A percentile compares a stretch with the other conserved stretches of the same genome.
Conservation (phyloP, 164 flowering plant species). For the Tetrastigma voinierianum region DNA sequence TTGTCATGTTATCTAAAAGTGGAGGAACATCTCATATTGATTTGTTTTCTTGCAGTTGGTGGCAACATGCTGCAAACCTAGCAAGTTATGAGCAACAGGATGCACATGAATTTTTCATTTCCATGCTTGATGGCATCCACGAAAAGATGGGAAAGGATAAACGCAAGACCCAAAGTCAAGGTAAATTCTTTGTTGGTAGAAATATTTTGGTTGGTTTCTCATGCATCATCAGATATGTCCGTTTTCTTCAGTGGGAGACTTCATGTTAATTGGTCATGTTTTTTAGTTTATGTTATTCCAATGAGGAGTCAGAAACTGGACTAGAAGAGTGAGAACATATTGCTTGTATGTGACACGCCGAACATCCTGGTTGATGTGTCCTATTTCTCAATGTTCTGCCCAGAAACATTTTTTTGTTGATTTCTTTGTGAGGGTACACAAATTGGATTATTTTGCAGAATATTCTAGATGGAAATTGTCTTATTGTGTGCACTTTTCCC, state of each 20-base stretch:
- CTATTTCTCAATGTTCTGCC: not conserved
- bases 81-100: conserved; percentile 97
- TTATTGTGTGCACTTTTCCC: not conserved
- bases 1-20: too few species aligned
- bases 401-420: not conserved
- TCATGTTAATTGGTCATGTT: too few species aligned
- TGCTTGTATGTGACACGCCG: not conserved
- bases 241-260: not conserved
- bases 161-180: conserved; percentile 54
- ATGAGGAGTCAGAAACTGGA: not conserved
- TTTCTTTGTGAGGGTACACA: too few species aligned
- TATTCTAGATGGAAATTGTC: not conserved
- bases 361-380: not conserved
- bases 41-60: conserved; percentile 64
- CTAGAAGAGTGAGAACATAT: not conserved
- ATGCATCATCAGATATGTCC: not conserved
- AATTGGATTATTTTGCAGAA: not conserved
- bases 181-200: conserved; percentile 30
- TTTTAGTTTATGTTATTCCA: too few species aligned
- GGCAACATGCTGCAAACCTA: conserved; percentile 90
- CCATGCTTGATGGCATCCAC: conserved; percentile 87
- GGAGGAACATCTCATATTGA: not conserved
- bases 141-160: conserved; percentile 67
- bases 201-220: not conserved
- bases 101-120: conserved; percentile 94